Conservation (phyloP, 1,284 basidiomycete genomes). For the Pisolithus thermaeus region DNA sequence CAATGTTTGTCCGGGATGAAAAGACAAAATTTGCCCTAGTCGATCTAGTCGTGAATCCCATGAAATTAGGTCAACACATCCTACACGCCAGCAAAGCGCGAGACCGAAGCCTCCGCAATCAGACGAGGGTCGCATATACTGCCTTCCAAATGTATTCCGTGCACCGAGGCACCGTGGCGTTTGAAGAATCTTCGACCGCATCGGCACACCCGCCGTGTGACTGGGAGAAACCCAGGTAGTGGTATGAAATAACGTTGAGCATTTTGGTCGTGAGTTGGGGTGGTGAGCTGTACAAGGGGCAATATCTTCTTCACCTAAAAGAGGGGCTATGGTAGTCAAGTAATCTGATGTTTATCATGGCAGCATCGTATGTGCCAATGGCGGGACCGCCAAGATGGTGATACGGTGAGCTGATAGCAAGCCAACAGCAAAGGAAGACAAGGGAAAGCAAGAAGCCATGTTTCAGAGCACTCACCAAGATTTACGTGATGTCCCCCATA, state of each 20-base stretch:
- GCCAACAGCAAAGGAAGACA: no score
- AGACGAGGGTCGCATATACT: conserved; percentile 83
- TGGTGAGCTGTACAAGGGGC: conserved; percentile 20
- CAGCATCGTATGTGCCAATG: no score
- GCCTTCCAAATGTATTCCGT: conserved; percentile 77
- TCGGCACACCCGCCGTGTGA: conserved; percentile 91
- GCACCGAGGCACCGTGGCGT: conserved; percentile 76
- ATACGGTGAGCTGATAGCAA: no score
- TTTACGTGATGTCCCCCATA: no score
- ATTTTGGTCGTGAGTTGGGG: conserved; percentile 70
- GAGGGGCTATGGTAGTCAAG: conserved; percentile 46
- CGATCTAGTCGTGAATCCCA: conserved; percentile 98
- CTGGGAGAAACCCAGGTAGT: conserved; percentile 97
- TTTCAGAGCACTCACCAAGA: no score
- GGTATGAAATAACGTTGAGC: conserved; percentile 97
- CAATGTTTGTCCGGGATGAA: conserved; percentile 98
- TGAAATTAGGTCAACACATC: conserved; percentile 84
- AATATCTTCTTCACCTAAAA: conserved; percentile 49
- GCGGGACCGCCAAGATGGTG: no score
- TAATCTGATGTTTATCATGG: conserved; percentile 2
- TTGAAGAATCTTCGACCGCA: conserved; percentile 80
- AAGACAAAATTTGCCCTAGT: conserved; percentile 89
- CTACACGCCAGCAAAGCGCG: conserved; percentile 78
- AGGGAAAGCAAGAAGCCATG: no score
- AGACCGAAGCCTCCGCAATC: conserved; percentile 82